Evolutionary conservation across 441 rosid species (phyloP).

Genomic region (Croton setiger): DNA sequence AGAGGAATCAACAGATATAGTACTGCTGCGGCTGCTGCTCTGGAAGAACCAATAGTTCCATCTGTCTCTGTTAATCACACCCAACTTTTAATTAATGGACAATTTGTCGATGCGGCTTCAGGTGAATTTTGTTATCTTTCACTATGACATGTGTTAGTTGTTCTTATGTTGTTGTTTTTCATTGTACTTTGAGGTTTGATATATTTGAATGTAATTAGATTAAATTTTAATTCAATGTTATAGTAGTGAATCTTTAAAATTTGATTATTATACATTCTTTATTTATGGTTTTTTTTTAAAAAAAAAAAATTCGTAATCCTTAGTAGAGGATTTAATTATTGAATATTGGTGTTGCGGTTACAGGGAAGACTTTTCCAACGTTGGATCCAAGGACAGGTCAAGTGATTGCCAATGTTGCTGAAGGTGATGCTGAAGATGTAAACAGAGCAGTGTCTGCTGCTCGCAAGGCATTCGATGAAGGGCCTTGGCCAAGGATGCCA

Average conservation of each 20-base stretch:
- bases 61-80: slow-evolving; percentile 51
- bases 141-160: too few relatives aligned
- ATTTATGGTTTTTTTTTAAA: too few relatives aligned
- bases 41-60: slow-evolving; percentile 54
- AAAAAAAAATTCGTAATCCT: too few relatives aligned
- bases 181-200: too few relatives aligned
- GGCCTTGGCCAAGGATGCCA: slow-evolving; percentile 78
- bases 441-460: slow-evolving; percentile 69
- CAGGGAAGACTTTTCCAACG: slow-evolving; percentile 64
- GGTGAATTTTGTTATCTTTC: too few relatives aligned
- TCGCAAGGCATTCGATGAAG: slow-evolving; percentile 74
- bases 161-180: neutral
- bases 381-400: slow-evolving; percentile 66
- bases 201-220: too few relatives aligned
- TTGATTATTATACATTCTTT: too few relatives aligned
- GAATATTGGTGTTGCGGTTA: neutral
- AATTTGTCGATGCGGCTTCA: slow-evolving; percentile 73
- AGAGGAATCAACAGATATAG: slow-evolving; percentile 40
- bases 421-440: slow-evolving; percentile 66
- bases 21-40: slow-evolving; percentile 25
- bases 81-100: slow-evolving; percentile 72
- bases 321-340: neutral
- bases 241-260: too few relatives aligned
- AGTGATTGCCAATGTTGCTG: slow-evolving; percentile 64
- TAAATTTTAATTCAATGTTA: too few relatives aligned